A percentile compares a stretch with the other conserved stretches of the same genome.
Evolutionary conservation across 768 basidiomycete genomes (phyloP).

Genomic region (Amanita pallidorosea): DNA sequence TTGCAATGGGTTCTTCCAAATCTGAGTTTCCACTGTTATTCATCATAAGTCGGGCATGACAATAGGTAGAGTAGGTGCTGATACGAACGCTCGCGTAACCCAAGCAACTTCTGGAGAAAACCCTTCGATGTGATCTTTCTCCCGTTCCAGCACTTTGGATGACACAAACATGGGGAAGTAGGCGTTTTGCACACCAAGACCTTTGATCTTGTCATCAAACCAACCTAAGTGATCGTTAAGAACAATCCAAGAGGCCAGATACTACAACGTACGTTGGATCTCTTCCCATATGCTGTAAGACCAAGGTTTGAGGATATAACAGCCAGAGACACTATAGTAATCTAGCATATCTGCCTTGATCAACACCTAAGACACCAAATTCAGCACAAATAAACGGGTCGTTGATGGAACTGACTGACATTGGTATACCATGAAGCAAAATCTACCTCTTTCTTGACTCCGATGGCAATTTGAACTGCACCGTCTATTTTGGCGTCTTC

Average conservation of each 20-base stretch:
- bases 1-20: constrained; percentile 94
- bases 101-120: constrained; percentile 99
- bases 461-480: constrained; percentile 85
- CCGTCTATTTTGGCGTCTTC: constrained; percentile 79
- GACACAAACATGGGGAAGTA: constrained; percentile 99
- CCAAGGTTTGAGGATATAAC: constrained; percentile 98
- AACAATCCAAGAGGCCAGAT: not conserved
- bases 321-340: constrained; percentile 97
- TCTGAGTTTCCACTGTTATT: constrained; percentile 72
- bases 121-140: constrained; percentile 98
- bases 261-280: constrained; percentile 61
- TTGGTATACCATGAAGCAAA: constrained; percentile 93
- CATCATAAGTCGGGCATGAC: not conserved
- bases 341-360: constrained; percentile 98
- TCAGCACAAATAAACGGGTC: not conserved
- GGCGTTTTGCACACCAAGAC: constrained; percentile 90
- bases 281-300: constrained; percentile 96
- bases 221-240: constrained; percentile 44
- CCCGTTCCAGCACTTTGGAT: constrained; percentile 81
- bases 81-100: constrained; percentile 88
- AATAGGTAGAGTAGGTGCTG: not conserved
- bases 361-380: constrained; percentile 52
- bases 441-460: constrained; percentile 92
- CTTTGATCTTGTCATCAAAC: constrained; percentile 91
- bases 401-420: constrained; percentile 30